Percentiles rank a stretch among this genome's conserved stretches.
These are phyloP conservation scores for Tricholoma bakamatsutake DNA, from an alignment of 768 basidiomycete species.

Conservation along the genomic window DNA sequence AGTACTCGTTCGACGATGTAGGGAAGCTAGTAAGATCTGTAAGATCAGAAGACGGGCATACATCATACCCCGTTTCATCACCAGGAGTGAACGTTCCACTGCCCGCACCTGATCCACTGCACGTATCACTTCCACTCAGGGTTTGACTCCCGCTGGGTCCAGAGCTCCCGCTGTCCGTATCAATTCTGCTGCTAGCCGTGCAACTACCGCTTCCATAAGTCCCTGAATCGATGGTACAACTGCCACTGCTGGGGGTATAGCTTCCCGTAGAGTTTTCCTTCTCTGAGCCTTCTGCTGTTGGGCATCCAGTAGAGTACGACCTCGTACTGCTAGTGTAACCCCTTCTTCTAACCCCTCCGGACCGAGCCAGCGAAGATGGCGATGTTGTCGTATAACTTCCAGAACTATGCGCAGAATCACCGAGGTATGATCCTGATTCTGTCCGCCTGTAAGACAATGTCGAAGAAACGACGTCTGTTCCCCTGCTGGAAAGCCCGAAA, in stretches of 20 bases:
- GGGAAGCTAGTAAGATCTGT: constrained; percentile 32
- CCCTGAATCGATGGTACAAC: constrained; percentile 20
- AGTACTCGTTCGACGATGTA: constrained; percentile 24
- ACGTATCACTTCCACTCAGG: constrained; percentile 9
- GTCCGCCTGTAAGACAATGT: constrained; percentile 47
- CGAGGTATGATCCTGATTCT: constrained; percentile 49
- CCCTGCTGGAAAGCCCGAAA: constrained; percentile 25
- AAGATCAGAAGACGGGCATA: constrained; percentile 48
- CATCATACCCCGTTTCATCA: constrained; percentile 46
- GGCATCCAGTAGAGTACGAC: constrained; percentile 35
- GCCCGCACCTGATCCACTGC: constrained; percentile 14
- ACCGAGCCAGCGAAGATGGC: constrained; percentile 51
- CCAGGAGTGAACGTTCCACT: constrained; percentile 28
- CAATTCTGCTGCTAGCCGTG: constrained; percentile 11
- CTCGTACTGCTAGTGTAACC: constrained; percentile 35
- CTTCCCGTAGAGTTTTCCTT: constrained; percentile 44
- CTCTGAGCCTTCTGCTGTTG: constrained; percentile 40
- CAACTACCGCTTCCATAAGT: constrained; percentile 13
- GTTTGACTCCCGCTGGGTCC: constrained; percentile 6
- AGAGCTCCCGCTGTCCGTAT: constrained; percentile 7
- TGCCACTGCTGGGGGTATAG: constrained; percentile 16
- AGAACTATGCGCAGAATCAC: constrained; percentile 42
- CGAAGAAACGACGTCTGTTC: constrained; percentile 43
- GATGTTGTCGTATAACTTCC: constrained; percentile 37
- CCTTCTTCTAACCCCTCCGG: constrained; percentile 51